These are phyloP conservation scores for Mallotus nudiflorus DNA, from an alignment of 345 rosid species.

Conservation along the genomic window DNA sequence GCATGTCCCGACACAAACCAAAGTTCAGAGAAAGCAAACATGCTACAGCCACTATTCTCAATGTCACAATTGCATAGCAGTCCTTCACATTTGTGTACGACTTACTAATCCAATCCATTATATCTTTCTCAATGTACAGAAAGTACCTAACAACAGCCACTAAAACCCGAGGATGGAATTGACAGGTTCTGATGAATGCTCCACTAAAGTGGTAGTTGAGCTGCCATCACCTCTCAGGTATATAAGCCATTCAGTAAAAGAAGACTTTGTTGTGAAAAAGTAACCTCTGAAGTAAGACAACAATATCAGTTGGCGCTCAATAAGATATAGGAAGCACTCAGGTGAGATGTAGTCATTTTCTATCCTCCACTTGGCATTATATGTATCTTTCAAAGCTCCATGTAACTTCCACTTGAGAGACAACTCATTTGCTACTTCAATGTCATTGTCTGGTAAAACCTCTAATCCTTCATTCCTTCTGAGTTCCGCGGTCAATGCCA, in stretches of 20 bases:
- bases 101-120: slow-evolving; percentile 32
- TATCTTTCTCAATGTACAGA: slow-evolving; percentile 17
- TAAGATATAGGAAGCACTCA: slow-evolving; percentile 43
- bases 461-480: not conserved
- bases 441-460: not conserved
- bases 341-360: slow-evolving; percentile 39
- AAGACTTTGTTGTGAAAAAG: slow-evolving; percentile 31
- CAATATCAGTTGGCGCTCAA: slow-evolving; percentile 41
- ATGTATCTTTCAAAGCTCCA: slow-evolving; percentile 38
- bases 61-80: slow-evolving; percentile 26
- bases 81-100: not conserved
- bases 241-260: slow-evolving; percentile 46
- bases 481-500: slow-evolving; percentile 27
- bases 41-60: slow-evolving; percentile 34
- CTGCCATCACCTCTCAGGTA: slow-evolving; percentile 19
- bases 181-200: slow-evolving; percentile 1
- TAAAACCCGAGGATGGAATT: slow-evolving; percentile 10
- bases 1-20: slow-evolving; percentile 12
- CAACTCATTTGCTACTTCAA: not conserved
- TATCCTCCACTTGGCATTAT: slow-evolving; percentile 31
- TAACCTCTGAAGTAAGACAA: slow-evolving; percentile 18
- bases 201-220: not conserved
- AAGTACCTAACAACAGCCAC: not conserved
- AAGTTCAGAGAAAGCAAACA: slow-evolving; percentile 43
- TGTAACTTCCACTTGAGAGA: slow-evolving; percentile 25